Percentiles rank a stretch among this genome's conserved stretches.
These are phyloP conservation scores for Setomelanomma holmii DNA, from an alignment of 2,329 filamentous ascomycete species.

Conservation along the genomic window DNA sequence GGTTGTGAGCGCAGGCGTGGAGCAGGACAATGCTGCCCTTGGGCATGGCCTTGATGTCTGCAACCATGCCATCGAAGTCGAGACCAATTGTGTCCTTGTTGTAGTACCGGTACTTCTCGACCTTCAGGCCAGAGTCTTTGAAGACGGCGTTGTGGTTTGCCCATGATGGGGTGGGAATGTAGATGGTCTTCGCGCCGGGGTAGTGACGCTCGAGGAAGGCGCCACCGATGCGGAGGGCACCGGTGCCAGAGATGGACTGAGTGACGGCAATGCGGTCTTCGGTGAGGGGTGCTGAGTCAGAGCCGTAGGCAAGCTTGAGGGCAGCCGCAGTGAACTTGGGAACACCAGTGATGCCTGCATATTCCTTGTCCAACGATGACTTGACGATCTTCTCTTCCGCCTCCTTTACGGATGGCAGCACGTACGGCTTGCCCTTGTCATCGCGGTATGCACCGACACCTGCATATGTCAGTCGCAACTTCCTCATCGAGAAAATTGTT, in stretches of 20 bases:
- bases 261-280: slow-evolving; percentile 85
- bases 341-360: slow-evolving; percentile 95
- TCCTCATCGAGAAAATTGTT: background rate
- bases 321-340: slow-evolving; percentile 93
- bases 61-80: slow-evolving; percentile 92
- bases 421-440: slow-evolving; percentile 96
- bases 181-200: slow-evolving; percentile 91
- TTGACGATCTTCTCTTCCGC: slow-evolving; percentile 88
- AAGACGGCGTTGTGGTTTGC: slow-evolving; percentile 98
- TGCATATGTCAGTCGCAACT: slow-evolving; percentile 47
- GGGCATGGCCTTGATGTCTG: slow-evolving; percentile 87
- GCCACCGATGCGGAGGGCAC: slow-evolving; percentile 91
- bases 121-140: slow-evolving; percentile 86
- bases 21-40: slow-evolving; percentile 88
- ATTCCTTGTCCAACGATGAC: slow-evolving; percentile 89
- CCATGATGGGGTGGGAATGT: slow-evolving; percentile 96
- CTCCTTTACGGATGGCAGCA: slow-evolving; percentile 88
- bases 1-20: slow-evolving; percentile 98
- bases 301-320: slow-evolving; percentile 87
- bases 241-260: slow-evolving; percentile 97
- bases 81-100: slow-evolving; percentile 98
- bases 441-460: slow-evolving; percentile 98
- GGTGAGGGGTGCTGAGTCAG: slow-evolving; percentile 76
- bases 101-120: slow-evolving; percentile 98
- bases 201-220: slow-evolving; percentile 93